These are phyloP conservation scores for Solanum etuberosum DNA, from an alignment of 257 asterid genomes.

Conservation along the genomic window DNA sequence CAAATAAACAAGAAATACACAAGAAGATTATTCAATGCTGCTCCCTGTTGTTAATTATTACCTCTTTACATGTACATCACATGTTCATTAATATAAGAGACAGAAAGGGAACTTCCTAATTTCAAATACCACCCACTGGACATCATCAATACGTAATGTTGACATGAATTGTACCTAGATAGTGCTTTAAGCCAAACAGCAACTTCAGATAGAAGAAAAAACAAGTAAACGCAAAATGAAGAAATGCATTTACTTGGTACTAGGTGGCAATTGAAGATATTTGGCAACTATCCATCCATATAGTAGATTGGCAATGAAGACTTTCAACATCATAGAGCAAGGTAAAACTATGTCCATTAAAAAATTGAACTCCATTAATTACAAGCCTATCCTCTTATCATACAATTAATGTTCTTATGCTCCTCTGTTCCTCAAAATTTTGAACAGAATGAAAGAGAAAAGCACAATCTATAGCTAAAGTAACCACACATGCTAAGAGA, in stretches of 20 bases:
- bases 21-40: neutral
- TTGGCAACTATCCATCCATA: neutral
- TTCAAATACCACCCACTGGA: neutral
- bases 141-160: neutral
- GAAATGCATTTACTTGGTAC: neutral
- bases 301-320: neutral
- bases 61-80: neutral
- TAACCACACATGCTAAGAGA: conserved; percentile 1
- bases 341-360: neutral
- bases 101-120: neutral
- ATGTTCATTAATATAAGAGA: neutral
- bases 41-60: neutral
- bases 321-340: neutral
- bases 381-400: neutral
- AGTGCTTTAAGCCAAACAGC: neutral
- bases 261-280: neutral
- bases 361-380: neutral
- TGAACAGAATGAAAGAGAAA: neutral
- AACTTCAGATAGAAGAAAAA: neutral
- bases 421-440: neutral
- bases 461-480: neutral
- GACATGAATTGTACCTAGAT: neutral
- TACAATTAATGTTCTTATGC: neutral
- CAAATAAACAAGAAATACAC: conserved; percentile 22
- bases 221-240: neutral